Conservation (phyloP, 169 alveolate genomes). For the Eimeria falciformis region DNA sequence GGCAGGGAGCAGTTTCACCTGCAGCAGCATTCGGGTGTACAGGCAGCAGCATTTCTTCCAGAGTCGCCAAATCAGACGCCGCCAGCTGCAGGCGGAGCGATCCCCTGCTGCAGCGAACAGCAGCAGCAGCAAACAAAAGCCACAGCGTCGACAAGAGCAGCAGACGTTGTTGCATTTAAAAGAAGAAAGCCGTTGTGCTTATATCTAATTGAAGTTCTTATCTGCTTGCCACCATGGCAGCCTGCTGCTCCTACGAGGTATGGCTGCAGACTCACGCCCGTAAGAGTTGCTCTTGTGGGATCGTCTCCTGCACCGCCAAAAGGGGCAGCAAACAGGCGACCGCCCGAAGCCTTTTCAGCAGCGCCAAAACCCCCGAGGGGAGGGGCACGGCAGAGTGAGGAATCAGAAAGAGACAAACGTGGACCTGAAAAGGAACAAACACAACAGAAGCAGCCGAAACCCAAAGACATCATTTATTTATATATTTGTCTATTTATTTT, state of each 20-base stretch:
- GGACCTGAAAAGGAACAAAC: no score
- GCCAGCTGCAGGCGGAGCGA: constrained; percentile 65
- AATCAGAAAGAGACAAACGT: constrained; percentile 60
- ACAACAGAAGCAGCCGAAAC: no score
- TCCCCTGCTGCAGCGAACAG: constrained; percentile 26
- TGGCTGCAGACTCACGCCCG: constrained; percentile 28
- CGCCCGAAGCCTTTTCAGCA: constrained; percentile 52
- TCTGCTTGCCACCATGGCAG: no score
- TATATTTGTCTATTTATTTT: no score
- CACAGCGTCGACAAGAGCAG: not conserved
- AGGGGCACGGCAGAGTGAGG: constrained; percentile 41
- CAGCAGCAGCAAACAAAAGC: not conserved
- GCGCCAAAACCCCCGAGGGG: constrained; percentile 38
- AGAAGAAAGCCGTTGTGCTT: not conserved
- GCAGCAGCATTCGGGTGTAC: not conserved
- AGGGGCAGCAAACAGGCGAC: constrained; percentile 68
- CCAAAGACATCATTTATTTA: no score
- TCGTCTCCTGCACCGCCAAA: not conserved
- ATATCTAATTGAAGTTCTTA: no score
- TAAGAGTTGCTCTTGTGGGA: not conserved
- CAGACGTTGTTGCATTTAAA: not conserved
- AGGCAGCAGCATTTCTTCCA: constrained; percentile 53
- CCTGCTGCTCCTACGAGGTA: no score
- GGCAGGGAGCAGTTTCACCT: not conserved
- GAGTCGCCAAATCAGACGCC: constrained; percentile 61